A percentile compares a stretch with the other conserved stretches of the same genome.
Evolutionary conservation across 768 basidiomycete species (phyloP).

Genomic region (Naganishia antarctica): DNA sequence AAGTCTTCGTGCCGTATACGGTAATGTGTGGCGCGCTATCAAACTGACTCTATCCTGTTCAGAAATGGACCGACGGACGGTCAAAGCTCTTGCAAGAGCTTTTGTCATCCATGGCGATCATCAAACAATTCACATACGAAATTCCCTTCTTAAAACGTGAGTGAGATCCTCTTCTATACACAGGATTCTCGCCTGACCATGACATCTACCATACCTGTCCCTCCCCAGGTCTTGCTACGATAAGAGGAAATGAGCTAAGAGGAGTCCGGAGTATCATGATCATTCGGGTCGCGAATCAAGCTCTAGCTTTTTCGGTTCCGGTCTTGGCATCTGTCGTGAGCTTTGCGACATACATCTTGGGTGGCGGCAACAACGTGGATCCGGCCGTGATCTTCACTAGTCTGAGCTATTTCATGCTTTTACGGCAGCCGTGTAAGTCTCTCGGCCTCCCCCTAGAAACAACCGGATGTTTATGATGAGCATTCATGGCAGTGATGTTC

Average conservation of each 20-base stretch:
- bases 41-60: neutral
- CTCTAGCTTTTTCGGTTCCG: conserved; percentile 51
- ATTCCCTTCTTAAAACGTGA: conserved; percentile 62
- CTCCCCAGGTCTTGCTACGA: conserved; percentile 55
- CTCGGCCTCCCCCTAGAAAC: conserved; percentile 41
- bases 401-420: conserved; percentile 59
- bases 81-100: conserved; percentile 65
- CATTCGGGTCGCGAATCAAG: conserved; percentile 62
- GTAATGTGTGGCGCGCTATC: neutral
- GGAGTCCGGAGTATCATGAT: conserved; percentile 60
- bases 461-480: neutral
- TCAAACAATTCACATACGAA: conserved; percentile 74
- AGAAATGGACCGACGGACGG: conserved; percentile 61
- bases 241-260: conserved; percentile 57
- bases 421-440: conserved; percentile 67
- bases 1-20: neutral
- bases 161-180: conserved; percentile 31
- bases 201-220: neutral
- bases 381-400: conserved; percentile 66
- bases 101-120: conserved; percentile 63
- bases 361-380: conserved; percentile 57
- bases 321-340: conserved; percentile 64
- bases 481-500: conserved; percentile 36
- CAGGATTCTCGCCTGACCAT: neutral
- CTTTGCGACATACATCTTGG: conserved; percentile 61